Evolutionary conservation across 192 early-diverging fungal species (phyloP), one percentile per base, ranked within the genome.

Genomic region (Geosiphon pyriformis): DNA sequence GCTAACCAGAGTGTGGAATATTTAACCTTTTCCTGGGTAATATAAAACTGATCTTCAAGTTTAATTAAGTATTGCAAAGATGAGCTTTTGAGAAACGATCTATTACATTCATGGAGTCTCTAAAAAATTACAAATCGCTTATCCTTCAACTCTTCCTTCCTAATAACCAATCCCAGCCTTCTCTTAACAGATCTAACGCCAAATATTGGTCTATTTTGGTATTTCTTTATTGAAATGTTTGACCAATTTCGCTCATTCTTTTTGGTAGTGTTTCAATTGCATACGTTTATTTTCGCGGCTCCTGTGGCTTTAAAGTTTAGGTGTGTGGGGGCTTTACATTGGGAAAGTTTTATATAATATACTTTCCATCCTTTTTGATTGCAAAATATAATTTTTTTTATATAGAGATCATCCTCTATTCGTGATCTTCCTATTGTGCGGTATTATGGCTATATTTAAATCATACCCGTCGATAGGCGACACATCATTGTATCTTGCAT

Each of bases 171-270:
- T 62, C 8, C 22, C 37, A 90, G 85, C 10, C 69, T 94, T 34
- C 71, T 81, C 2, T 90, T 94, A 17, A 77, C 85, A 42, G 97
- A 99, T 61, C 74, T 99, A 69, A 90, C 90, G n/a, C 97, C 95
- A 1, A 99, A 95, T 76, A 82, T 96, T 26, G 97, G 97, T 4
- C 72, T 98, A 59, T 96, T 85, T 70, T 99, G 97, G 97, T 99
- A 99, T 78, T 95, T 99, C 76, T 95, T 97, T 77, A 98, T 93
- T 56, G 97, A 99, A 74, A 95, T 99, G 75, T 99, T 99, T 82
- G 95, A 99, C 72, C 92, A 96, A 62, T 99, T 97, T 83, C 84
- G 97, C 30, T 68, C 83, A 4, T 98, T 99, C 72, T 99, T 97
- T 74, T 65, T 94, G 69, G 73, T 87, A 20, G 94, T 96, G 1